Percentiles rank a stretch among this genome's conserved stretches.
Evolutionary conservation across 768 basidiomycete species (phyloP).

Genomic region (Boletus sp.): DNA sequence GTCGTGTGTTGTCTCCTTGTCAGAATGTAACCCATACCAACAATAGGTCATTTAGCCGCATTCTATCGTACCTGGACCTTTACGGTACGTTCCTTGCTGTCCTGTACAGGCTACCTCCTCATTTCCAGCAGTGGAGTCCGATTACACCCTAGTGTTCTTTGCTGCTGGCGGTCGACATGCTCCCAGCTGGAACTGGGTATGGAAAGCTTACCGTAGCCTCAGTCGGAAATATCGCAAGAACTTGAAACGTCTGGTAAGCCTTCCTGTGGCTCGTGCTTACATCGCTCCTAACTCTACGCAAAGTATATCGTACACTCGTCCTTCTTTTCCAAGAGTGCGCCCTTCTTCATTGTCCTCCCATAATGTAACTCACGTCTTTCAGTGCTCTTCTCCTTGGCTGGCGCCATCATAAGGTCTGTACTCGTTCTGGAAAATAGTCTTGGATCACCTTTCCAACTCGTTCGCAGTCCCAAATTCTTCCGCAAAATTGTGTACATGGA

Average conservation of each 20-base stretch:
- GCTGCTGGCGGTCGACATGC: slow-evolving; percentile 73
- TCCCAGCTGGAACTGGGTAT: slow-evolving; percentile 87
- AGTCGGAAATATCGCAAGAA: slow-evolving; percentile 87
- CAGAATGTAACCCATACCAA: slow-evolving; percentile 2
- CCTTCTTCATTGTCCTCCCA: neutral
- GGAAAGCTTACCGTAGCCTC: slow-evolving; percentile 82
- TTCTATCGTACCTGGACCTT: slow-evolving; percentile 74
- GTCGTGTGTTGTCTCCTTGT: slow-evolving; percentile 45
- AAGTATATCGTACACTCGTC: slow-evolving; percentile 87
- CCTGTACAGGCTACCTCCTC: neutral
- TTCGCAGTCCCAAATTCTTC: slow-evolving; percentile 81
- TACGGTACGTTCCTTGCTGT: slow-evolving; percentile 52
- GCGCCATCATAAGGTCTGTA: slow-evolving; percentile 78
- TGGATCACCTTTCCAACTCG: neutral
- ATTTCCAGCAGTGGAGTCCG: slow-evolving; percentile 67
- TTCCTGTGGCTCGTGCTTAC: neutral
- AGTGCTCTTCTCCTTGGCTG: slow-evolving; percentile 90
- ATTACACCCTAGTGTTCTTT: slow-evolving; percentile 86
- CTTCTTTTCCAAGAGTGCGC: slow-evolving; percentile 82
- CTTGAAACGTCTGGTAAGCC: slow-evolving; percentile 70
- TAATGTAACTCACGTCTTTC: slow-evolving; percentile 9
- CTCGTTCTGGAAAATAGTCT: neutral
- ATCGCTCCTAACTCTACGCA: slow-evolving; percentile 6
- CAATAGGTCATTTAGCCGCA: slow-evolving; percentile 46
- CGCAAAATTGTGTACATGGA: slow-evolving; percentile 75